Evolutionary conservation across 2,329 filamentous ascomycete species (phyloP), one percentile per base, ranked within the genome.

Genomic region (Colletotrichum sp.): DNA sequence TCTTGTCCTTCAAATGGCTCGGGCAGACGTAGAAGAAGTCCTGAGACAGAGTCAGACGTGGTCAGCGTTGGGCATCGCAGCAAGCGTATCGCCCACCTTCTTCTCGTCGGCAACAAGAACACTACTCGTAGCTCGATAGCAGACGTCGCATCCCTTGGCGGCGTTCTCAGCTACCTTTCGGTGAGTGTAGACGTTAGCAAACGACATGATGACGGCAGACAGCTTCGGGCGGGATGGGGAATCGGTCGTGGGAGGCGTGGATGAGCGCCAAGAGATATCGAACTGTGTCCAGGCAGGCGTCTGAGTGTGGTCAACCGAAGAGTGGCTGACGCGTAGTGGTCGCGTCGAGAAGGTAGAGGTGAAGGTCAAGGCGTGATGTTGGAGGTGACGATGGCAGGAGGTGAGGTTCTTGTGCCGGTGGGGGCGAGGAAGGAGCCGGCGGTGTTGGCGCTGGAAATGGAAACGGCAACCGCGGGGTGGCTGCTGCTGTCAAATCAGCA

Each of bases 1-100:
- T 92, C 36, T 88, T 89, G 81, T 99, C 97, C 81, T 94, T 95
- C 10, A 99, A 87, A 84, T 99, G 97, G 36, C 90, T 88, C 7
- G 93, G 89, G 80, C 97, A 99, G 60, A 98, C 91, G 83, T 98
- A 98, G 87, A 99, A 99, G 85, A 96, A 98, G 83, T 98, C 96
- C 89, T 89, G 77, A 12, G 43, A 7, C 36, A 24, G n/a, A 39
- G 63, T 74, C 48, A 75, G 34, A 21, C 7, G 15, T 16, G 10
- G 16, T 48, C 5, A 15, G 7, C 52, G 18, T 21, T 28, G 6
- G 16, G n/a, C 28, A 21, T 13, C 15, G 3, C 24, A 26, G 9
- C 10, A 43, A 24, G 67, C 39, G 30, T 75, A 2, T 3, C 32
- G 9, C 80, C 78, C 81, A 97, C 96, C 92, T 96, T 97, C 81